A percentile compares a stretch with the other conserved stretches of the same genome.
Evolutionary conservation across 1,284 basidiomycete genomes (phyloP).

Genomic region (Ustilago nuda): DNA sequence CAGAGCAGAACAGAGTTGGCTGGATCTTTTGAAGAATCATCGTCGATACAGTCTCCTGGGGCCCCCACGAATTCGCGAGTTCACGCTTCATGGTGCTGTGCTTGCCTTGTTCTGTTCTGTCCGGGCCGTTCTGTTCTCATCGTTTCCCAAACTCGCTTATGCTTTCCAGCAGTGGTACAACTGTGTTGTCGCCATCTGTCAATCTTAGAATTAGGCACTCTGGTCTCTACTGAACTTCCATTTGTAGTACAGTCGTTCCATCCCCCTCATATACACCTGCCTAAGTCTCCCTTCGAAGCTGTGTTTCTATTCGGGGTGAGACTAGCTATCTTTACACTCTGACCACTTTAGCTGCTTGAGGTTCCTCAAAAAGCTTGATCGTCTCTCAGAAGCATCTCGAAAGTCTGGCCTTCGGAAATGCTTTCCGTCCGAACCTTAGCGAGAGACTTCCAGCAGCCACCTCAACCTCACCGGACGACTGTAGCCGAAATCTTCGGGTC

Average conservation of each 20-base stretch:
- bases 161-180: not conserved
- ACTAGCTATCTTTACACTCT: too few relatives aligned
- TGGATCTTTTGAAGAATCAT: not conserved
- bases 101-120: not conserved
- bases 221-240: not conserved
- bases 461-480: not conserved
- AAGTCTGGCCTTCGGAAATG: not conserved
- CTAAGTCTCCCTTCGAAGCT: not conserved
- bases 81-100: not conserved
- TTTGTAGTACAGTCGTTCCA: not conserved
- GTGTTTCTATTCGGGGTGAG: not conserved
- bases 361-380: not conserved
- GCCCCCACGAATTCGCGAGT: not conserved
- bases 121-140: not conserved
- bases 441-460: too few relatives aligned
- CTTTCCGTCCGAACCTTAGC: not conserved
- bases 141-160: not conserved
- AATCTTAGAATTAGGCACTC: not conserved
- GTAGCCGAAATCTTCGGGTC: too few relatives aligned
- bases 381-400: not conserved
- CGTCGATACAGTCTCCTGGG: not conserved
- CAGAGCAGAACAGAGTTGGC: not conserved
- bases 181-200: not conserved
- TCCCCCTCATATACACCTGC: not conserved
- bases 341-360: too few relatives aligned